phyloP scores from a whole-genome alignment of 441 rosid genomes.

The Flueggea neowawraea region DNA sequence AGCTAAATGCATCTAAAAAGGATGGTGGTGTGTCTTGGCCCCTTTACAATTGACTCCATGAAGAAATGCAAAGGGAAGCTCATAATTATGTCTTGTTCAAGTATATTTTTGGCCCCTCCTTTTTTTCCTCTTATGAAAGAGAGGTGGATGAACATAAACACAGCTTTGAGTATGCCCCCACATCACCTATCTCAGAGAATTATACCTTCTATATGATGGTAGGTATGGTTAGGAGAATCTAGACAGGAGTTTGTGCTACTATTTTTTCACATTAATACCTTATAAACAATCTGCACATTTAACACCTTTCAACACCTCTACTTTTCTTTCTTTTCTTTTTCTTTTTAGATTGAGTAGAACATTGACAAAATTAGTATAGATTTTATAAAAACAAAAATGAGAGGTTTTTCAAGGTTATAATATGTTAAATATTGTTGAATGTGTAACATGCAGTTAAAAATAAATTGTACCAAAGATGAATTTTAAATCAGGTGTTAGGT shows the following conservation, averaged over 20 bases:
- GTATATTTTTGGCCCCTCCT: constrained; percentile 23
- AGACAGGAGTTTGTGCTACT: constrained; percentile 15
- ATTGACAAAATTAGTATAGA: too few species aligned
- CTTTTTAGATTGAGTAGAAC: too few species aligned
- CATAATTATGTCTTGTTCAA: constrained; percentile 34
- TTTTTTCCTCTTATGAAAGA: constrained; percentile 7
- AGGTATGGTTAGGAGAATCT: constrained; percentile 32
- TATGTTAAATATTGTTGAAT: too few species aligned
- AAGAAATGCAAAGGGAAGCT: constrained; percentile 26
- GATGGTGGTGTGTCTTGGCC: constrained; percentile 30
- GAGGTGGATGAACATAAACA: constrained; percentile 20
- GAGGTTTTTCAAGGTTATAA: too few species aligned
- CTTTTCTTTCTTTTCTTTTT: too few species aligned
- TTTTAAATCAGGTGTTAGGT: too few species aligned
- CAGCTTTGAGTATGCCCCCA: constrained; percentile 29
- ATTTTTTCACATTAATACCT: not conserved
- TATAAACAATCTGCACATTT: constrained; percentile 3
- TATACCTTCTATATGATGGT: constrained; percentile 18
- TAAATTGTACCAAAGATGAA: too few species aligned
- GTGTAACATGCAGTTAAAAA: too few species aligned
- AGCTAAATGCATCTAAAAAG: constrained; percentile 35
- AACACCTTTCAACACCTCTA: constrained; percentile 5
- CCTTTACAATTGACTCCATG: constrained; percentile 28
- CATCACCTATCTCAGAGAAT: constrained; percentile 17
- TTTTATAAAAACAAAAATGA: too few species aligned